Conservation (phyloP, 192 early-diverging fungal genomes). For the Entomortierella chlamydospora region DNA sequence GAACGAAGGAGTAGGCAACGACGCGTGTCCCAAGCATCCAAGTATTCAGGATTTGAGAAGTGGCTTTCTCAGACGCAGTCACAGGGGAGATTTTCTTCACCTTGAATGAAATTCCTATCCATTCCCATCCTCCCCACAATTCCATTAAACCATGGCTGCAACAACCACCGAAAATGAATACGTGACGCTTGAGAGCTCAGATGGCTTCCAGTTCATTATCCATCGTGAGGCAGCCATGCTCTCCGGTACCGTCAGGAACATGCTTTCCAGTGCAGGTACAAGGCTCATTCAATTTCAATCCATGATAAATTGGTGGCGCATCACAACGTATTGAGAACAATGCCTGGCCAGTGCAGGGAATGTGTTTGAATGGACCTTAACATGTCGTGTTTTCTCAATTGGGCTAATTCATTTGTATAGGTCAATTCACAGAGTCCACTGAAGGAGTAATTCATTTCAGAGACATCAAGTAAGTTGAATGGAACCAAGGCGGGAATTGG, state of each 20-base stretch:
- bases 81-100: too few relatives aligned
- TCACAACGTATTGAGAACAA: background rate
- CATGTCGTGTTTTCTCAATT: background rate
- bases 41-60: too few relatives aligned
- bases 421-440: slow-evolving; percentile 91
- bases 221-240: slow-evolving; percentile 88
- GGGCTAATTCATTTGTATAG: slow-evolving; percentile 52
- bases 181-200: slow-evolving; percentile 88
- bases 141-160: slow-evolving; percentile 13
- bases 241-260: slow-evolving; percentile 94
- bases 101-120: too few relatives aligned
- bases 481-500: background rate
- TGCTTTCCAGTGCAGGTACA: slow-evolving; percentile 87
- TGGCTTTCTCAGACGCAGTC: too few relatives aligned
- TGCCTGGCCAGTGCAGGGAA: background rate
- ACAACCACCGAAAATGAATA: slow-evolving; percentile 58
- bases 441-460: slow-evolving; percentile 89
- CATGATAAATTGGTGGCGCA: slow-evolving; percentile 29
- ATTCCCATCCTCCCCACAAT: too few relatives aligned
- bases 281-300: background rate
- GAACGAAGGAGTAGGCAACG: too few relatives aligned
- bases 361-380: background rate
- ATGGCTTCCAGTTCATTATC: slow-evolving; percentile 92
- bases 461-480: slow-evolving; percentile 84
- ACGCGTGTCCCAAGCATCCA: too few relatives aligned